Evolutionary conservation across 345 rosid species (phyloP).

Genomic region (Theobroma cacao): DNA sequence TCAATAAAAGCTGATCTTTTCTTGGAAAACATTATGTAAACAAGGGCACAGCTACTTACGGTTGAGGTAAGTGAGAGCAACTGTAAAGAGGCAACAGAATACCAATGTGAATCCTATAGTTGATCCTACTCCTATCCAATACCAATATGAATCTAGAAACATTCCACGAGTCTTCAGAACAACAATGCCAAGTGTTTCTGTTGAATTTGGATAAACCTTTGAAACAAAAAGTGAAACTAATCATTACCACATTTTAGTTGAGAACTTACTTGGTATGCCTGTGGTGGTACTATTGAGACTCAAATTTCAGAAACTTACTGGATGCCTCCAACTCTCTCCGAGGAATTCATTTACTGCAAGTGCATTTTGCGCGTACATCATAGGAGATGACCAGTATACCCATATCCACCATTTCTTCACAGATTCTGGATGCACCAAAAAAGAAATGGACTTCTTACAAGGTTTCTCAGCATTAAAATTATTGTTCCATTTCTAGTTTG

Average conservation of each 20-base stretch:
- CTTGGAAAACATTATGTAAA: too few relatives aligned
- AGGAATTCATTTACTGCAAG: slow-evolving; percentile 59
- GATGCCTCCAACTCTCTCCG: slow-evolving; percentile 58
- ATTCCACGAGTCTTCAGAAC: slow-evolving; percentile 43
- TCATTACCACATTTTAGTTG: too few relatives aligned
- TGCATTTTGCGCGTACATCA: slow-evolving; percentile 76
- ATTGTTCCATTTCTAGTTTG: too few relatives aligned
- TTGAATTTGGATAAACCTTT: slow-evolving; percentile 21
- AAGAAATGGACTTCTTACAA: not conserved
- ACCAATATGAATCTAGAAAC: slow-evolving; percentile 46
- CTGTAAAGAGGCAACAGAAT: slow-evolving; percentile 37
- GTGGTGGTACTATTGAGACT: too few relatives aligned
- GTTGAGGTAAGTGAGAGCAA: slow-evolving; percentile 51
- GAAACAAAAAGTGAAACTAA: not conserved
- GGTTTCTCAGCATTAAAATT: too few relatives aligned
- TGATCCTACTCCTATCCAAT: slow-evolving; percentile 69
- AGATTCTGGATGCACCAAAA: slow-evolving; percentile 37
- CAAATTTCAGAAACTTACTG: slow-evolving; percentile 13
- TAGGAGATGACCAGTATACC: slow-evolving; percentile 77
- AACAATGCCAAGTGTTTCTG: slow-evolving; percentile 40
- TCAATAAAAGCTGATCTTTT: too few relatives aligned
- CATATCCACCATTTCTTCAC: slow-evolving; percentile 86
- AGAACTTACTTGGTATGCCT: too few relatives aligned
- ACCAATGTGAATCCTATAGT: slow-evolving; percentile 41
- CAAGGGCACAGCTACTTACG: too few relatives aligned